Evolutionary conservation across 2,329 filamentous ascomycete species (phyloP).

Genomic region (Ceratocystis variospora): DNA sequence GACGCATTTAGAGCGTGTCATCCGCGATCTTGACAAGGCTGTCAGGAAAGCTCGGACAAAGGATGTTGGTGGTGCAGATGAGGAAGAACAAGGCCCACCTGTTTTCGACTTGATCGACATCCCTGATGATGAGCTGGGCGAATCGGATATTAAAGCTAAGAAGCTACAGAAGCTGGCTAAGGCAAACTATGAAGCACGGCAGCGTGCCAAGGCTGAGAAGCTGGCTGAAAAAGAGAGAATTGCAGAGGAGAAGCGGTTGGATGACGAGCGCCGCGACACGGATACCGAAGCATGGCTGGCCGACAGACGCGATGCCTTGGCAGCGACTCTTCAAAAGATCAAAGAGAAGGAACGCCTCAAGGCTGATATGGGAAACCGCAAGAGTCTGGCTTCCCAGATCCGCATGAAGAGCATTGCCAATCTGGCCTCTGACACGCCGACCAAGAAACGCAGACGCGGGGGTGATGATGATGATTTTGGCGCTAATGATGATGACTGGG

Average conservation of each 20-base stretch:
- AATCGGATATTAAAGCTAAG: slow-evolving; percentile 82
- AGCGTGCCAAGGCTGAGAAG: slow-evolving; percentile 91
- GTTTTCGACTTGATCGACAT: slow-evolving; percentile 80
- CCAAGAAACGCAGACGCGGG: slow-evolving; percentile 70
- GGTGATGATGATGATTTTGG: slow-evolving; percentile 94
- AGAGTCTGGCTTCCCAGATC: slow-evolving; percentile 89
- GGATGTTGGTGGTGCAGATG: slow-evolving; percentile 65
- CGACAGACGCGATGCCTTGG: slow-evolving; percentile 62
- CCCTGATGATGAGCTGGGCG: slow-evolving; percentile 84
- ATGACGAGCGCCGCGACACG: slow-evolving; percentile 70
- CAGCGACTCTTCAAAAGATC: slow-evolving; percentile 61
- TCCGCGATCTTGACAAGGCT: slow-evolving; percentile 80
- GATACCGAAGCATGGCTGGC: slow-evolving; percentile 78
- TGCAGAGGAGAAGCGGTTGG: slow-evolving; percentile 69
- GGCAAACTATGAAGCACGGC: slow-evolving; percentile 83
- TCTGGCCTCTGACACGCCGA: slow-evolving; percentile 75
- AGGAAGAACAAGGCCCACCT: slow-evolving; percentile 66
- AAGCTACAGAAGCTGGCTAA: slow-evolving; percentile 85
- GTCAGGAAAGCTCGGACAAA: slow-evolving; percentile 86
- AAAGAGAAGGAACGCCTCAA: slow-evolving; percentile 89
- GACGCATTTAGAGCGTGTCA: slow-evolving; percentile 63
- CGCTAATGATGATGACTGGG: slow-evolving; percentile 95
- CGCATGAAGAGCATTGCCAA: slow-evolving; percentile 98
- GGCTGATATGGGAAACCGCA: slow-evolving; percentile 88
- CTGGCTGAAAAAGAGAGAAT: slow-evolving; percentile 76